A percentile compares a stretch with the other conserved stretches of the same genome.
Evolutionary conservation across 495 filamentous ascomycete genomes (phyloP).

Genomic region (Clohesyomyces aquaticus): DNA sequence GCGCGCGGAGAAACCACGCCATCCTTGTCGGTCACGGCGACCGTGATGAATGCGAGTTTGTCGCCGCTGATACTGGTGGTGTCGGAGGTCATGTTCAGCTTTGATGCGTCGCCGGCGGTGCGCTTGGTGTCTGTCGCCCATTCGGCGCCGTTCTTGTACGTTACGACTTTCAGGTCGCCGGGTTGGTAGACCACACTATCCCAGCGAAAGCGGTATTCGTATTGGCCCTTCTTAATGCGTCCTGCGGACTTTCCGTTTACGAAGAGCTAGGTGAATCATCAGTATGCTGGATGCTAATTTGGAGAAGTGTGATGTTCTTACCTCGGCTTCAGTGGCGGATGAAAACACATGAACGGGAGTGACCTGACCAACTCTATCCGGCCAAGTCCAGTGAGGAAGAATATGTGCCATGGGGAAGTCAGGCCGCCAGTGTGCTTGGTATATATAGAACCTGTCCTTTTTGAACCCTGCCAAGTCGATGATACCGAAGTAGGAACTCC

Average conservation of each 20-base stretch:
- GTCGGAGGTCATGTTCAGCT: constrained; percentile 47
- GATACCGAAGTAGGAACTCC: constrained; percentile 56
- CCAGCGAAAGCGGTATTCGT: constrained; percentile 54
- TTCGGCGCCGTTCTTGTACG: constrained; percentile 49
- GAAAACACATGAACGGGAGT: constrained; percentile 57
- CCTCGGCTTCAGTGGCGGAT: constrained; percentile 53
- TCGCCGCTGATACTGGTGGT: constrained; percentile 47
- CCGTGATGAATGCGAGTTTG: constrained; percentile 52
- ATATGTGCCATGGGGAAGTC: constrained; percentile 51
- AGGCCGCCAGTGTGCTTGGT: constrained; percentile 54
- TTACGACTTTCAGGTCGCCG: constrained; percentile 51
- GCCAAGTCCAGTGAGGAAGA: constrained; percentile 58
- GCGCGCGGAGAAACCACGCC: constrained; percentile 49
- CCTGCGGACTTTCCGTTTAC: constrained; percentile 53
- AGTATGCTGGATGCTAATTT: too few species aligned
- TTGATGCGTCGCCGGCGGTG: constrained; percentile 46
- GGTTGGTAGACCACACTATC: constrained; percentile 52
- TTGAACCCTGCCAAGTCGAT: constrained; percentile 56
- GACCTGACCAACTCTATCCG: constrained; percentile 49
- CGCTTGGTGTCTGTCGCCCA: constrained; percentile 51
- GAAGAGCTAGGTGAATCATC: too few species aligned
- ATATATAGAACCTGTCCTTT: constrained; percentile 56
- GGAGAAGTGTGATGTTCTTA: too few species aligned
- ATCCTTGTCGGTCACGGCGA: constrained; percentile 49
- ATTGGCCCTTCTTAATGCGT: constrained; percentile 42